phyloP scores from a whole-genome alignment of 108 stramenopile genomes.

The Fistulifera solaris region DNA sequence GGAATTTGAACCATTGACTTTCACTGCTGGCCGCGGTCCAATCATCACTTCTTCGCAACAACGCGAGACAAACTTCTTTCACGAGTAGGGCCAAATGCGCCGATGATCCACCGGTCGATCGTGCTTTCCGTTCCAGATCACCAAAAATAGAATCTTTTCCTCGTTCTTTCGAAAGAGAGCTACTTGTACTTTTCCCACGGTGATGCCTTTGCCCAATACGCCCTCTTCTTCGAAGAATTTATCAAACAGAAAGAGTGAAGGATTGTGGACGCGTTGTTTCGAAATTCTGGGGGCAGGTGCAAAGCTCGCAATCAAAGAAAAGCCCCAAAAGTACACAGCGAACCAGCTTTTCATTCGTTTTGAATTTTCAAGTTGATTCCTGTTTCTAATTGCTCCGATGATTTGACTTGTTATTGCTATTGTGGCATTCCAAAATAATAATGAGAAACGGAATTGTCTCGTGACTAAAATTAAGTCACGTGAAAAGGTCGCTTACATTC shows the following conservation, averaged over 20 bases:
- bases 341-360: too few species aligned
- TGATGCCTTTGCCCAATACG: slow-evolving; percentile 73
- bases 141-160: slow-evolving; percentile 42
- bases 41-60: slow-evolving; percentile 55
- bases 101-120: slow-evolving; percentile 36
- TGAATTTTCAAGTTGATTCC: too few species aligned
- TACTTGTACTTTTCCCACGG: slow-evolving; percentile 73
- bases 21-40: slow-evolving; percentile 62
- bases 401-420: too few species aligned
- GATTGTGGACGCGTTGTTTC: too few species aligned
- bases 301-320: too few species aligned
- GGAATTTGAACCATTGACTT: slow-evolving; percentile 50
- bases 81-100: slow-evolving; percentile 45
- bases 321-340: too few species aligned
- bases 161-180: slow-evolving; percentile 37
- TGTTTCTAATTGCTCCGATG: too few species aligned
- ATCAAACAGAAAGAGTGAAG: slow-evolving; percentile 45
- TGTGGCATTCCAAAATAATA: too few species aligned
- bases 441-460: too few species aligned
- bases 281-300: too few species aligned
- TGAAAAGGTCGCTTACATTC: too few species aligned
- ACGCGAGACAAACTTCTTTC: slow-evolving; percentile 53
- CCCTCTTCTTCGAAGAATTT: slow-evolving; percentile 77
- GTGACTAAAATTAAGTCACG: too few species aligned
- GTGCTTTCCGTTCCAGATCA: slow-evolving; percentile 45